Evolutionary conservation across 805 yeast genomes (phyloP).

Genomic region (Wickerhamiella hasegawae): DNA sequence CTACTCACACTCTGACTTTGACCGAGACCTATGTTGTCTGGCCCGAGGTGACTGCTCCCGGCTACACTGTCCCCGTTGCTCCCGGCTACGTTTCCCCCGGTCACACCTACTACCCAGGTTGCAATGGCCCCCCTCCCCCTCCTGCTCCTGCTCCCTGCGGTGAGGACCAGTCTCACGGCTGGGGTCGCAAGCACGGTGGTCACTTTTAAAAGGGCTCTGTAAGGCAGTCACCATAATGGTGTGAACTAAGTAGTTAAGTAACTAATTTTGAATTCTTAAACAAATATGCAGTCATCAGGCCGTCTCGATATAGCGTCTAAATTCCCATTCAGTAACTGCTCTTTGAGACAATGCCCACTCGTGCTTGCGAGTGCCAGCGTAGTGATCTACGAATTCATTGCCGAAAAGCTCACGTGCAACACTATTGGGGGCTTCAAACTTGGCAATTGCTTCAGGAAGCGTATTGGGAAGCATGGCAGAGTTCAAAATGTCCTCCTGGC

Average conservation of each 20-base stretch:
- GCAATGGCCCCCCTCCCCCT: not conserved
- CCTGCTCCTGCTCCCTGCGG: no score
- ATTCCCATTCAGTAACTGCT: slow-evolving; percentile 24
- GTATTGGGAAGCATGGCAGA: slow-evolving; percentile 17
- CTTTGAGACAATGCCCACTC: slow-evolving; percentile 18
- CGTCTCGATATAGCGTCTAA: slow-evolving; percentile 20
- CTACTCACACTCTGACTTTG: slow-evolving; percentile 6
- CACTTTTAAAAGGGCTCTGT: no score
- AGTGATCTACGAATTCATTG: slow-evolving; percentile 21
- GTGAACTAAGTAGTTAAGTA: no score
- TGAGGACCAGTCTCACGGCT: no score
- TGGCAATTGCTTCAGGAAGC: slow-evolving; percentile 15
- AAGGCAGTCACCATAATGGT: no score
- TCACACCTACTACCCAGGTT: not conserved
- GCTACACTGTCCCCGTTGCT: not conserved
- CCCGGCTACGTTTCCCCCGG: not conserved
- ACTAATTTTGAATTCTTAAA: not conserved
- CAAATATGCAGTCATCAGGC: not conserved
- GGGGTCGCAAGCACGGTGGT: no score
- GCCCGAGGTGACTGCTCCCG: slow-evolving; percentile 3
- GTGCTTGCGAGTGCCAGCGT: slow-evolving; percentile 18
- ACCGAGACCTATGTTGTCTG: slow-evolving; percentile 7
- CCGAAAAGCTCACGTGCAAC: slow-evolving; percentile 19
- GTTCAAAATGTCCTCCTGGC: slow-evolving; percentile 9
- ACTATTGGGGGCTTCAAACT: slow-evolving; percentile 14